phyloP scores from a whole-genome alignment of 441 rosid genomes.

The Gossypium davidsonii region DNA sequence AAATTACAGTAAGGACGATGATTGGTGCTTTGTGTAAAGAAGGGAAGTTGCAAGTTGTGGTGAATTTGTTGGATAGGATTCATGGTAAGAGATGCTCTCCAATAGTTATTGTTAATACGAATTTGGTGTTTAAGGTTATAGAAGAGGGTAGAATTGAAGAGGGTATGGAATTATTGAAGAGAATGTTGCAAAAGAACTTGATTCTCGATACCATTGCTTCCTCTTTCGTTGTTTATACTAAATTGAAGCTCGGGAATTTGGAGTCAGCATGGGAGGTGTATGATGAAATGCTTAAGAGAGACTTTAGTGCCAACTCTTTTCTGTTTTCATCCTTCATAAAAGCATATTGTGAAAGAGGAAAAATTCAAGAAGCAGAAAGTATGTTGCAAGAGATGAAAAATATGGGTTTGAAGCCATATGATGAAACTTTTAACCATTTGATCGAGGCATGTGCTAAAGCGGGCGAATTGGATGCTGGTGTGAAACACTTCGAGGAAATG shows the following conservation, averaged over 20 bases:
- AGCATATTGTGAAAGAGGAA: slow-evolving; percentile 35
- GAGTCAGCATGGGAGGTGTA: slow-evolving; percentile 41
- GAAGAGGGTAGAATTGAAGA: slow-evolving; percentile 45
- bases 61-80: slow-evolving; percentile 52
- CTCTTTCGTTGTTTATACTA: slow-evolving; percentile 49
- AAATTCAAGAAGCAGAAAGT: slow-evolving; percentile 39
- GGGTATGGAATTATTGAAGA: slow-evolving; percentile 51
- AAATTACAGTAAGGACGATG: slow-evolving; percentile 40
- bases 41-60: slow-evolving; percentile 46
- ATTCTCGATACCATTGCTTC: slow-evolving; percentile 56
- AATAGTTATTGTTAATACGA: slow-evolving; percentile 48
- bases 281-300: slow-evolving; percentile 69
- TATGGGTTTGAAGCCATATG: slow-evolving; percentile 48
- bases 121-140: slow-evolving; percentile 44
- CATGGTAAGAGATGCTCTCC: slow-evolving; percentile 63
- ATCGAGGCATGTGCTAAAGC: slow-evolving; percentile 45
- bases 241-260: slow-evolving; percentile 36
- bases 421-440: slow-evolving; percentile 45
- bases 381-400: slow-evolving; percentile 47
- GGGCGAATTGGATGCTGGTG: slow-evolving; percentile 38
- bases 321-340: slow-evolving; percentile 48
- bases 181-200: slow-evolving; percentile 61
- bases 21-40: slow-evolving; percentile 61
- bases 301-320: slow-evolving; percentile 51
- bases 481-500: slow-evolving; percentile 44